Base-by-base conservation (phyloP, 345 rosid species). In the Ceriops zippeliana region DNA sequence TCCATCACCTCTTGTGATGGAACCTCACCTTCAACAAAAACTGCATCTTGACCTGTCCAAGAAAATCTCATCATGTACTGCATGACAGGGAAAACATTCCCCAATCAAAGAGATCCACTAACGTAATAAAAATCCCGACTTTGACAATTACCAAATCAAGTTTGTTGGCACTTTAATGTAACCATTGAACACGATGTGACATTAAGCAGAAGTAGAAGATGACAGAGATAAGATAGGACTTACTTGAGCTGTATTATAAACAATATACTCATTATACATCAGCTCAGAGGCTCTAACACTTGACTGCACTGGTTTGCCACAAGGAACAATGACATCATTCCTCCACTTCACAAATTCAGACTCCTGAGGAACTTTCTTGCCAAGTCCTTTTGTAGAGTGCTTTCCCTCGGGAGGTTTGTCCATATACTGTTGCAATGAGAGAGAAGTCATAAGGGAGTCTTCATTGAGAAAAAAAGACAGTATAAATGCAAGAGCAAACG, bases 311-410 rank as follows among this genome's bases (percentile, higher is more conserved):
- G 96, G 99, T 81, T 90, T 91, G 68, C 99, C 99, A 64, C 96
- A 87, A 61, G 97, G 99, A 67, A 95, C 89, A 57, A 78, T 78
- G 32, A 95, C 84, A 68, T 87, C 96, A 78, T 90, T 85, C 83
- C 83, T 87, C 98, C 96, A 95, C 80, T 83, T 88, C 22, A 81
- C 83, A 77, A 83, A 90, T 38, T 86, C 98, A 2, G 96, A 81
- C n/a, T 81, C 86, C 73, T 77, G 77, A 4, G 99, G 98, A 57
- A 90, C 85, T 42, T 81, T 84, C 86, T 91, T 91, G 49, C 99
- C 96, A 46, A 90, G 90, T 58, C 98, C 99, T 82, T 91, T 95
- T 4, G 99, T 95, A 3, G 96, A 91, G 75, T 91, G 91, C 86
- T 91, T 95, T 67, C 98, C 98, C 71, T 69, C 65, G 1, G 99